These are phyloP conservation scores for Hymenotorrendiella dingleyae DNA, from an alignment of 2,329 filamentous ascomycete species.

Conservation along the genomic window DNA sequence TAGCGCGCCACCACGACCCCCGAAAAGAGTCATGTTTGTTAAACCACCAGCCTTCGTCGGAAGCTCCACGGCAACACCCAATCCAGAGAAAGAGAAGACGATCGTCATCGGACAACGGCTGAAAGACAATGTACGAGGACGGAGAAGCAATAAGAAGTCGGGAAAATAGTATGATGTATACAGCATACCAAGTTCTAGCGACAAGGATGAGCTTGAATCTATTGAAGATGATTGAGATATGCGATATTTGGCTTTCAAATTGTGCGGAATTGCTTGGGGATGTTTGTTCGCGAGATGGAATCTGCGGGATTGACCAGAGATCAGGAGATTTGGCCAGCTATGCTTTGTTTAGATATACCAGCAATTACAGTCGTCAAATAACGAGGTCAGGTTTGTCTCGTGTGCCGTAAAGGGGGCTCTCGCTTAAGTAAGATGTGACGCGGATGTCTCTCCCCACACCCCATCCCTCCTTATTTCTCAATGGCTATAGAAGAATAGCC, in stretches of 20 bases:
- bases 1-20: background rate
- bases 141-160: background rate
- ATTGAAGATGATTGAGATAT: constrained; percentile 20
- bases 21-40: constrained; percentile 14
- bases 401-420: no score
- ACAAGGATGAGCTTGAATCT: constrained; percentile 16
- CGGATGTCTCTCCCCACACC: no score
- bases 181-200: constrained; percentile 7
- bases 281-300: background rate
- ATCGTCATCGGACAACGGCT: constrained; percentile 13
- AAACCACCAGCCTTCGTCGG: constrained; percentile 13
- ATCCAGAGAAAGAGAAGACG: background rate
- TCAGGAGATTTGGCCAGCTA: no score
- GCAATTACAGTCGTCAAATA: no score
- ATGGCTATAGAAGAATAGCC: no score
- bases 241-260: constrained; percentile 2
- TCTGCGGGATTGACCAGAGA: background rate
- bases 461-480: no score
- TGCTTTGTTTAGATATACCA: no score
- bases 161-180: constrained; percentile 4
- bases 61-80: constrained; percentile 4
- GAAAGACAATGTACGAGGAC: background rate
- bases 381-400: no score
- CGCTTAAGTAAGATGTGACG: no score
- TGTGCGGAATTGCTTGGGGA: background rate